phyloP scores from a whole-genome alignment of 2,329 filamentous ascomycete genomes.

The Venturia aucupariae region DNA sequence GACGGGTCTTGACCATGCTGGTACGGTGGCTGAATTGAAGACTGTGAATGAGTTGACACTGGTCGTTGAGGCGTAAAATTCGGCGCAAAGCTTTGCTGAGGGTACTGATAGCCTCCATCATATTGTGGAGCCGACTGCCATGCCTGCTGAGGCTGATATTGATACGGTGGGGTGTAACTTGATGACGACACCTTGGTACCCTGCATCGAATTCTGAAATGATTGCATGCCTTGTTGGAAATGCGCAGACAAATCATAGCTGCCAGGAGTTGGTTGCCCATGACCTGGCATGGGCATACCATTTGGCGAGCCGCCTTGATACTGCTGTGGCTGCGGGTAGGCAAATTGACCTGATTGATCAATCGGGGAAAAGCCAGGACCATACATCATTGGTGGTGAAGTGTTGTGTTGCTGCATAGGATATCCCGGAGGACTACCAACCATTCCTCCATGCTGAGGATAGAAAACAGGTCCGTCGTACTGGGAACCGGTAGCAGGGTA shows the following conservation, averaged over 20 bases:
- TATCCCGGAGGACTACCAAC: conserved; percentile 19
- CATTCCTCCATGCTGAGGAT: conserved; percentile 19
- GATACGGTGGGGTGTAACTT: neutral
- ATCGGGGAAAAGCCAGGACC: conserved; percentile 20
- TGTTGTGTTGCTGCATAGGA: conserved; percentile 20
- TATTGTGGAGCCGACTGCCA: conserved; percentile 15
- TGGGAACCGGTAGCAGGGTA: neutral
- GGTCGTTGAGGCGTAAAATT: conserved; percentile 22
- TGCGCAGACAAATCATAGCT: conserved; percentile 36
- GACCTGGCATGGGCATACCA: neutral
- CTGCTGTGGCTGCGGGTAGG: conserved; percentile 28
- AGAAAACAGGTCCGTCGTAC: conserved; percentile 22
- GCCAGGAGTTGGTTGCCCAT: conserved; percentile 16
- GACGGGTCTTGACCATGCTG: conserved; percentile 69
- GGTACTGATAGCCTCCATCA: conserved; percentile 20
- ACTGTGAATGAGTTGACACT: conserved; percentile 29
- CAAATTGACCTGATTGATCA: conserved; percentile 24
- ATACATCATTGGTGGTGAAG: conserved; percentile 25
- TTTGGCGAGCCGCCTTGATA: conserved; percentile 27
- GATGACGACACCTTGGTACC: conserved; percentile 17
- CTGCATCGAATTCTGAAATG: conserved; percentile 34
- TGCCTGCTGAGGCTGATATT: neutral
- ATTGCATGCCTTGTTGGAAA: conserved; percentile 38
- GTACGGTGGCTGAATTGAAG: conserved; percentile 46
- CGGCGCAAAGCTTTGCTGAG: conserved; percentile 15